Base-by-base conservation (phyloP, 441 rosid species). In the Theobroma grandiflorum region DNA sequence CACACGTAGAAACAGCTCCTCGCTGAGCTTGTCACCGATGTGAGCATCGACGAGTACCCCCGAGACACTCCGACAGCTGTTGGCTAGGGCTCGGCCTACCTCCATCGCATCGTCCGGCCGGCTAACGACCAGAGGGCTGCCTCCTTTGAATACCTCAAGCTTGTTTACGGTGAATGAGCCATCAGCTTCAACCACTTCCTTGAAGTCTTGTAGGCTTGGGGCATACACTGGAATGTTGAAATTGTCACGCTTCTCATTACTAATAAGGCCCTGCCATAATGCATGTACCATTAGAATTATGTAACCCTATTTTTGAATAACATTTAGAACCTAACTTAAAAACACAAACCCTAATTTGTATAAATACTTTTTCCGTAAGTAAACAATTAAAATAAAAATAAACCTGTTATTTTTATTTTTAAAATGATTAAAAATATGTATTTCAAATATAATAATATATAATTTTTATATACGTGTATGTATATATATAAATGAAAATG, bases 211-310 rank as follows among this genome's bases (percentile, higher is more conserved):
- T 40, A 91, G 82, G 85, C 95, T 96, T 9, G 99, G 89, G 12
- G 99, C 99, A 78, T 91, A 96, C 63, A 96, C 96, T 1, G 99
- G 99, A 40, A 96, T 92, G 86, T 96, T 96, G 91, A 96, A 96
- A 55, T 69, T 74, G 79, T 96, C 99, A 1, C 98, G 91, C 81
- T 89, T 92, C 80, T 92, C 99, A 2, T 79, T 87, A 8, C 86
- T 82, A 38, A 96, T 86, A 9, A 94, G 81, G 7, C 98, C 97
- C 99, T 96, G 81, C 3, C 52, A 31, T 22, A 42, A 42, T 43
- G 63, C 38, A 26, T 63, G 22, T 16, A 40, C 38, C 31, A 53
- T 50, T 6, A 33, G 10, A 9, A 22, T 74, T 40, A 55, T n/a
- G 43, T 35, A 63, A 63, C 20, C 45, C 20, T 35, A n/a, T 6